Evolutionary conservation across 441 rosid genomes (phyloP), one percentile per base, ranked within the genome.

Genomic region (Erysimum cheiri): DNA sequence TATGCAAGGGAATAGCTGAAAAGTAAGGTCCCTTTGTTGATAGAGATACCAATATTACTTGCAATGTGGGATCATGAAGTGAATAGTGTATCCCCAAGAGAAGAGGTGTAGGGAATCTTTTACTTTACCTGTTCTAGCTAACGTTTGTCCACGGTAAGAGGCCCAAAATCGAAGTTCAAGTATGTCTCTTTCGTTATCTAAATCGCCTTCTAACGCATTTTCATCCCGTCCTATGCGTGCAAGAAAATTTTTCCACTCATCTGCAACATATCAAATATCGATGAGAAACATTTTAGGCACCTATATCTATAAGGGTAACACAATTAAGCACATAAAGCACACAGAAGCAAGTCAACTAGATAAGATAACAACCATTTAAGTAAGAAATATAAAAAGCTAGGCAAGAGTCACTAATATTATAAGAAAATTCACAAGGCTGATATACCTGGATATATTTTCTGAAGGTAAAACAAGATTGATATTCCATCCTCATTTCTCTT

Each of bases 131-230:
- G 99, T 95, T 78, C 99, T 87, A 44, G 99, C 97, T 73, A 95
- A 71, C 52, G 99, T 95, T 82, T 95, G 99, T 41, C 92, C 99
- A 14, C 99, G 90, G 72, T 95, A 95, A 54, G 99, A 95, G 56
- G 99, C 99, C 99, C 99, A 95, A 82, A 90, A 84, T 67, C 98
- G 87, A 77, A 95, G 99, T 83, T 95, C 99, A 83, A 91, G 94
- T 72, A 84, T 69, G 72, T 96, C 99, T 75, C 65, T 82, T 57
- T 87, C 77, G 77, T 80, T 89, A 47, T 87, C 89, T 68, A 83
- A 83, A 48, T 96, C 99, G 1, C 83, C 78, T 60, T 90, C 99
- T 53, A 65, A 40, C 15, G 92, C 80, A 84, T 85, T 92, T 83
- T 93, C 99, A 82, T 93, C 93, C 33, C 91, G 93, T 14, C 98